Base-by-base conservation (phyloP, 306 rosid species). In the Prosopis cineraria region DNA sequence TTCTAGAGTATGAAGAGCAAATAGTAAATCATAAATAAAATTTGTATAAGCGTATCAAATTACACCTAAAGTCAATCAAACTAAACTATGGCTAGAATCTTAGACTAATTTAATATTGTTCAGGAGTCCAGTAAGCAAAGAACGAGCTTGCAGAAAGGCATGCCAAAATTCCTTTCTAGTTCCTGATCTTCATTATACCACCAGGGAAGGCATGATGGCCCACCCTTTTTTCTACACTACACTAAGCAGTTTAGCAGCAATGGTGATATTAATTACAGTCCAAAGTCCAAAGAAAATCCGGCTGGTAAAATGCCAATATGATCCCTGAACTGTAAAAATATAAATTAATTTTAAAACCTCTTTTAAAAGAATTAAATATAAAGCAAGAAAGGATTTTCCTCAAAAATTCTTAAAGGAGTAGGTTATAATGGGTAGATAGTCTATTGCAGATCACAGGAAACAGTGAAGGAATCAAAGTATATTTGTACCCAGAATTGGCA, bases 401-500 rank as follows among this genome's bases (percentile, higher is more conserved):
- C 10, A 0, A 41, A 73, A 58, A 72, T 30, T 56, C 63, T 22
- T 66, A 66, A 75, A 78, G 69, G 27, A 50, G 53, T 50, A 37
- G 62, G 50, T 53, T 70, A 37, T 52, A 12, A 39, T 22, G 25
- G 17, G 36, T 13, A 45, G 34, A 78, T 69, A 17, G 70, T 24
- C 50, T 3, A 41, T 29, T 45, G 66, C 66, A 19, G 19, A 55
- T 74, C 37, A 74, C 17, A 34, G 29, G 65, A 7, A 33, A 72
- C 13, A 12, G 67, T 20, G 48, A 43, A 63, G 60, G 76, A 44
- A 77, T 37, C 72, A 17, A 20, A 59, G 65, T 79, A 81, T 62
- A 67, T 24, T 25, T 27, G 65, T 90, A 92, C 93, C 88, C 79
- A 7, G 30, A 65, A 75, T 81, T 48, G 66, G 80, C 62, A 79